Percentiles rank a stretch among this genome's conserved stretches.
Conservation (phyloP, 2,329 filamentous ascomycete genomes). For the Dothideomycetes sp. region DNA sequence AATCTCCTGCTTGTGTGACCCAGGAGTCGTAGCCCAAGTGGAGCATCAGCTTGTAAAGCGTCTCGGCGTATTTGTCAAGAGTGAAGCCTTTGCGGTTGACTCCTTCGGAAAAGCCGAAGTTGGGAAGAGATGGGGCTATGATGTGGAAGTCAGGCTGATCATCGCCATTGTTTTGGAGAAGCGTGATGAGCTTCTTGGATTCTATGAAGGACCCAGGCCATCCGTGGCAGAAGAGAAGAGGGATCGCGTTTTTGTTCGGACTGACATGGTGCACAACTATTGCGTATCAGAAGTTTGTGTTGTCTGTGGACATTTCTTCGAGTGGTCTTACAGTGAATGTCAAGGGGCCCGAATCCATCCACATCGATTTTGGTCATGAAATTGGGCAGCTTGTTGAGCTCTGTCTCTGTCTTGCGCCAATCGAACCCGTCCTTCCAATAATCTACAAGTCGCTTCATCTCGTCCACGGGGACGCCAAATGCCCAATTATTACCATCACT, state of each 20-base stretch:
- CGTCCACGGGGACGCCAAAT: constrained; percentile 48
- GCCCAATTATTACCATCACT: constrained; percentile 38
- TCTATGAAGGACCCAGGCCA: constrained; percentile 62
- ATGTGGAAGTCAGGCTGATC: constrained; percentile 36
- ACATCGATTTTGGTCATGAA: constrained; percentile 43
- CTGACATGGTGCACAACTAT: constrained; percentile 46
- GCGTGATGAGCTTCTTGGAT: constrained; percentile 49
- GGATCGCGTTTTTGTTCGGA: constrained; percentile 41
- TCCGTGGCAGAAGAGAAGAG: constrained; percentile 57
- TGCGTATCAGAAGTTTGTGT: too few species aligned
- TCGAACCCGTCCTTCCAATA: constrained; percentile 49
- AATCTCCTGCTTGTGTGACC: constrained; percentile 33
- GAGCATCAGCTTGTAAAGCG: constrained; percentile 57
- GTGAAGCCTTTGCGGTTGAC: constrained; percentile 46
- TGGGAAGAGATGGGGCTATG: constrained; percentile 44
- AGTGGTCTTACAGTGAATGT: constrained; percentile 41
- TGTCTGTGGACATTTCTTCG: too few species aligned
- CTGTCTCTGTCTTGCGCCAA: constrained; percentile 49
- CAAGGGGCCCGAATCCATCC: constrained; percentile 46
- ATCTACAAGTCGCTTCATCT: constrained; percentile 47
- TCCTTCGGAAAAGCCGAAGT: constrained; percentile 41
- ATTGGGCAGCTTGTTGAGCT: constrained; percentile 51
- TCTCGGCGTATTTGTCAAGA: constrained; percentile 51
- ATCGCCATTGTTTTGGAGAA: constrained; percentile 43
- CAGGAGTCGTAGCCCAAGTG: constrained; percentile 46